Conservation (phyloP, 2,329 filamentous ascomycete species). For the Magnaporthales sp. region DNA sequence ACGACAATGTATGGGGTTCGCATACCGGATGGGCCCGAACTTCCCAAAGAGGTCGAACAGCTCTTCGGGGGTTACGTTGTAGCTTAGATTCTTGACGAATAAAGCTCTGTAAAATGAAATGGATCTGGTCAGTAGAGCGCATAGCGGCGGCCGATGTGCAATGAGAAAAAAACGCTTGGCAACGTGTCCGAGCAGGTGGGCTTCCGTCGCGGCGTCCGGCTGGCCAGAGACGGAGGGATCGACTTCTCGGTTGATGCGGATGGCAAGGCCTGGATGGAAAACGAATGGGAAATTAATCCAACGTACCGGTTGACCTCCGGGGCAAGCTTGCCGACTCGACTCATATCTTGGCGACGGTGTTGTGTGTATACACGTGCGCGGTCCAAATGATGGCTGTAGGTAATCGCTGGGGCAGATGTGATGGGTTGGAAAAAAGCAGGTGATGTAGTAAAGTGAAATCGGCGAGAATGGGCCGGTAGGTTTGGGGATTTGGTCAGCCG, state of each 20-base stretch:
- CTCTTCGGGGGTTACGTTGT: conserved; percentile 97
- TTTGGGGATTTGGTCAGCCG: background rate
- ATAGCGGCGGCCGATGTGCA: background rate
- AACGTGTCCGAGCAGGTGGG: background rate
- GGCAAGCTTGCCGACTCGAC: conserved; percentile 92
- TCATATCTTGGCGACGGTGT: conserved; percentile 65
- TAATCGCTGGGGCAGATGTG: conserved; percentile 2
- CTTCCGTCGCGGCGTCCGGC: background rate
- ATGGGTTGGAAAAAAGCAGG: background rate
- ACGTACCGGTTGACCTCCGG: conserved; percentile 96
- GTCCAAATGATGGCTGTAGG: background rate
- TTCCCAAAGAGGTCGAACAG: conserved; percentile 98
- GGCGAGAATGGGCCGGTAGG: background rate
- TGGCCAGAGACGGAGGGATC: background rate
- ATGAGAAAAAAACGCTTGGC: background rate
- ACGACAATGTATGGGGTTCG: background rate
- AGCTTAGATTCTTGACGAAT: conserved; percentile 99
- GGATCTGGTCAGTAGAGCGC: conserved; percentile 16
- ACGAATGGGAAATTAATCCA: conserved; percentile 5
- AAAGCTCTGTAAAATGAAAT: conserved; percentile 62
- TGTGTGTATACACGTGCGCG: conserved; percentile 3
- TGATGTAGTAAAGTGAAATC: background rate
- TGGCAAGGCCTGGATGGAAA: conserved; percentile 13
- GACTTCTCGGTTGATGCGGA: conserved; percentile 7
- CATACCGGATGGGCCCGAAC: conserved; percentile 89